Percentiles rank a stretch among this genome's conserved stretches.
Conservation (phyloP, 371 early-diverging fungal genomes). For the Mortierella sp. region DNA sequence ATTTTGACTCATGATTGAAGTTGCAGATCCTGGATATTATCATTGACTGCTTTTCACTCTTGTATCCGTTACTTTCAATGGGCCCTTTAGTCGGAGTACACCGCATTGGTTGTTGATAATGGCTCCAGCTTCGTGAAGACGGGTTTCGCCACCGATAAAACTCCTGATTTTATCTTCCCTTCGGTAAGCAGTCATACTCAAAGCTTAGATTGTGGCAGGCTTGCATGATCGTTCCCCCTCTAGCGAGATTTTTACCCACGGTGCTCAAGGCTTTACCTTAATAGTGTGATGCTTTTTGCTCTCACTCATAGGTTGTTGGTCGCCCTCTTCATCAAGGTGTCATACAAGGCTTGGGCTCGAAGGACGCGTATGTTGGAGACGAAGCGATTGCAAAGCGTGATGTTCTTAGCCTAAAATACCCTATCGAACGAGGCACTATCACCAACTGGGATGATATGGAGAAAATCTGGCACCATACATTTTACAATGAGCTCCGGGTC, state of each 20-base stretch:
- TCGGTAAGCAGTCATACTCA: constrained; percentile 60
- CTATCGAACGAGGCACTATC: constrained; percentile 95
- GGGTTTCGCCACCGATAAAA: constrained; percentile 96
- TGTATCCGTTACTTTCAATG: no score
- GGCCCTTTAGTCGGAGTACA: constrained; percentile 38
- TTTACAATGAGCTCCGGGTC: constrained; percentile 94
- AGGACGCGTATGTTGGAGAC: constrained; percentile 92
- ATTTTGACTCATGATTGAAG: no score
- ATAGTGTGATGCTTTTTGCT: not conserved
- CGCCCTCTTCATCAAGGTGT: constrained; percentile 94
- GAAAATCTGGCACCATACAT: constrained; percentile 95
- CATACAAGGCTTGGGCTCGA: constrained; percentile 96
- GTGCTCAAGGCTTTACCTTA: no score
- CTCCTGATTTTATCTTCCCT: constrained; percentile 93
- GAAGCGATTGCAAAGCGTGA: constrained; percentile 94
- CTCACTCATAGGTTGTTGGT: constrained; percentile 77
- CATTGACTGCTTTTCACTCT: no score
- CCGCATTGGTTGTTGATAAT: constrained; percentile 64
- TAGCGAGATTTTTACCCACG: not conserved
- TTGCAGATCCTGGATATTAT: no score
- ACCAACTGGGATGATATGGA: constrained; percentile 98
- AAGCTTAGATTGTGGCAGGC: no score
- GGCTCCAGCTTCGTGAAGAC: constrained; percentile 97
- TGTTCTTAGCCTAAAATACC: constrained; percentile 90
- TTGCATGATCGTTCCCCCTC: not conserved